These are phyloP conservation scores for Aspergillus aculeatinus DNA, from an alignment of 2,329 filamentous ascomycete species.

Conservation along the genomic window DNA sequence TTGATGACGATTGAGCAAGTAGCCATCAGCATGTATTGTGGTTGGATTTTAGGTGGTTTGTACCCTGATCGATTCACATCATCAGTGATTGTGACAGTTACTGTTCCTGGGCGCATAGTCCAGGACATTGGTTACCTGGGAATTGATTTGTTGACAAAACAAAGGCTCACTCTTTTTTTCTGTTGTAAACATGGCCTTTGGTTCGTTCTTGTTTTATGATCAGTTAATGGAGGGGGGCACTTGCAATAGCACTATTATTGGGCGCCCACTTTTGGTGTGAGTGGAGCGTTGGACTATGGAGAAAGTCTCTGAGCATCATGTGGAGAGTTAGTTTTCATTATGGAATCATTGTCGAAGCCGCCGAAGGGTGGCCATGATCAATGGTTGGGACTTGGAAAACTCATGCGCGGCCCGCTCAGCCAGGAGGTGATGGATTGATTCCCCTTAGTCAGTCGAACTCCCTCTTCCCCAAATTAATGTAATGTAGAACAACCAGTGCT, in stretches of 20 bases:
- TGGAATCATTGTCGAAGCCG: conserved; percentile 18
- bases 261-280: background rate
- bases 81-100: background rate
- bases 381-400: conserved; percentile 4
- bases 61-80: background rate
- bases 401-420: background rate
- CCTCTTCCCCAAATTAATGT: background rate
- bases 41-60: no score
- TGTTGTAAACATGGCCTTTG: background rate
- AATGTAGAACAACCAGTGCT: background rate
- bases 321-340: conserved; percentile 11
- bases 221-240: background rate
- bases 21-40: no score
- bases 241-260: background rate
- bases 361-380: conserved; percentile 8
- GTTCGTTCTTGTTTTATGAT: background rate
- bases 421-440: background rate
- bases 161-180: background rate
- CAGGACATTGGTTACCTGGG: background rate
- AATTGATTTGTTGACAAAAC: background rate
- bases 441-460: background rate
- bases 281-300: background rate
- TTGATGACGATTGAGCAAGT: background rate
- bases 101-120: background rate
- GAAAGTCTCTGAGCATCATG: conserved; percentile 8